Base-by-base conservation (phyloP, 2,329 filamentous ascomycete species). In the Helotiales sp. region DNA sequence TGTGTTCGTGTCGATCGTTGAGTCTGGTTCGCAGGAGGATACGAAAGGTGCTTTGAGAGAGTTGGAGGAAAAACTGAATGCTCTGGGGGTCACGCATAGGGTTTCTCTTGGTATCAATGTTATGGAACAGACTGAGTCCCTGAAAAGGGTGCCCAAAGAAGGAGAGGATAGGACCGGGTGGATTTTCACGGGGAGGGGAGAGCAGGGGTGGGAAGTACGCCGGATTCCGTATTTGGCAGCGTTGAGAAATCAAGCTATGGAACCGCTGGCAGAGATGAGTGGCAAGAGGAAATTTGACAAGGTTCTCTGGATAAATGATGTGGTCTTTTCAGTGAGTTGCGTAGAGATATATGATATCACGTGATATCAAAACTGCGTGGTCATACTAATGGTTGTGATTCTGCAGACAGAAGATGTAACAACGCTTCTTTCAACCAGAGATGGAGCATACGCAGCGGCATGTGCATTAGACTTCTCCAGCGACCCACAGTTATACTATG, bases 21-120 rank as follows among this genome's bases (percentile, higher is more conserved):
- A 93, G 77, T 90, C 87, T 72, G 90, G 90, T 5, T 91, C 87
- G 75, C 88, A 85, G 80, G 91, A 93, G 75, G 82, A 88, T 66
- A 91, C 86, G 20, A 92, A 92, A 77, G 83, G 80, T 17, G 86
- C 85, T 6, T 78, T 93, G 70, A 78, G 76, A 24, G 81, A 85
- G 26, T 79, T 93, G 30, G 87, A 90, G 65, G 71, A 69, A 1
- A 78, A 84, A 63, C 79, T 92, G 10, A 85, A 82, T 8, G 75
- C 75, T 13, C 72, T 86, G 17, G 82, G 84, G 1, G 85, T 91
- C 2, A 50, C 65, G 32, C 70, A 68, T 57, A 69, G 49, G 24
- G 70, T 75, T 57, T 60, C 64, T 3, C 43, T 74, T 24, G 60
- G 60, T 13, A 40, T 62, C 15, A 63, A 58, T 63, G 61, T 55